These are phyloP conservation scores for Cyclospora cayetanensis DNA, from an alignment of 169 alveolate species.

Conservation along the genomic window DNA sequence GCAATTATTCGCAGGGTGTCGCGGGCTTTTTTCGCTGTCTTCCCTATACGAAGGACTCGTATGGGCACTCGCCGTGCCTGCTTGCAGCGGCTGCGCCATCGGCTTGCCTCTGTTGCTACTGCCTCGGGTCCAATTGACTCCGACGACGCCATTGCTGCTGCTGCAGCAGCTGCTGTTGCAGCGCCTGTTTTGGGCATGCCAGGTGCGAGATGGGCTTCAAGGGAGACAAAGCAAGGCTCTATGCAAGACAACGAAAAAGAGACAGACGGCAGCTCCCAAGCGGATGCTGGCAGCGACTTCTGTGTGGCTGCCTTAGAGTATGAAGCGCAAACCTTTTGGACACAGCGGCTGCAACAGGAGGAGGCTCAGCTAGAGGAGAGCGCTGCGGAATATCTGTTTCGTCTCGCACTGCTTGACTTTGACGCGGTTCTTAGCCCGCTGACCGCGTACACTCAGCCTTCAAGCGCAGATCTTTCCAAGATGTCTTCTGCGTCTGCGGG, in stretches of 20 bases:
- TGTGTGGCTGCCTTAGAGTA: neutral
- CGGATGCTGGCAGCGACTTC: too few relatives aligned
- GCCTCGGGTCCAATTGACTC: neutral
- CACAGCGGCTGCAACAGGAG: conserved; percentile 11
- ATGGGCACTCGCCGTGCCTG: neutral
- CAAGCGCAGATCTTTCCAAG: neutral
- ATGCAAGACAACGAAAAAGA: neutral
- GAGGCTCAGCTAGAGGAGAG: neutral
- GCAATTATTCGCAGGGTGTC: neutral
- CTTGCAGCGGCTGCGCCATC: conserved; percentile 29
- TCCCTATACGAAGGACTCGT: neutral
- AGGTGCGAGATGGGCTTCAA: neutral
- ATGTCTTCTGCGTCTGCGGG: too few relatives aligned
- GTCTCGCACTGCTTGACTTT: neutral
- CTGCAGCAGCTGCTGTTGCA: neutral
- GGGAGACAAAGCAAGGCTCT: neutral
- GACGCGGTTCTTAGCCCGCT: neutral
- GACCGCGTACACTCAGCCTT: too few relatives aligned
- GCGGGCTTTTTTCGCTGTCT: neutral
- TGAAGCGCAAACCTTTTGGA: neutral
- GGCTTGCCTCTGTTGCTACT: neutral
- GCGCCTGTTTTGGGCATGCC: neutral
- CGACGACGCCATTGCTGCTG: neutral
- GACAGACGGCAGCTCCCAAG: neutral
- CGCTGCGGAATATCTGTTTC: neutral